Base-by-base conservation (phyloP, 352 stramenopile genomes). In the Nothophytophthora sp. region DNA sequence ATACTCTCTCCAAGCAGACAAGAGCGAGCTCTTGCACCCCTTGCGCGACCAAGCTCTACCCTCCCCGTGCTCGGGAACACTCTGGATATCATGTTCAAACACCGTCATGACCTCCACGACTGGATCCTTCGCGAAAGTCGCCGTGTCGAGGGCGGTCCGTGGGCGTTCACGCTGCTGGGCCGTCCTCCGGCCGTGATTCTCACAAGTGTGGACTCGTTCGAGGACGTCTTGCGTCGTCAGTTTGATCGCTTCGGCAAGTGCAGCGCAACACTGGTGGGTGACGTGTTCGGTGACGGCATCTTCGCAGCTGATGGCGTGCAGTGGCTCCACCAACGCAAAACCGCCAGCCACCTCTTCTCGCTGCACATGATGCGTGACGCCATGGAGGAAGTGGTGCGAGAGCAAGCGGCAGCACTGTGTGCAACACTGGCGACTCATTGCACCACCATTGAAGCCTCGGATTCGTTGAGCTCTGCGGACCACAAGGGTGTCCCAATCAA, bases 281-380 rank as follows among this genome's bases (percentile, higher is more conserved):
- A 88, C 48, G 50, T 92, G 15, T 71, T 96, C 37, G 83, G 86
- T 12, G 57, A 80, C 13, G 78, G 80, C 33, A 93, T 94, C 48
- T 78, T 92, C 41, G 73, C 64, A 4, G 57, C 63, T 0, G 81
- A 95, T 32, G 77, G 81, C 19, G 55, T 75, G 32, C 59, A 72
- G 30, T 95, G 83, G 86, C 59, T 73, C 11, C 48, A 76, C 20
- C 86, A 94, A 48, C 79, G 83, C 48, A 91, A 91, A 45, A 83
- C 66, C 12, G 81, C 86, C 38, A 95, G 82, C 36, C 90, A 97
- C 50, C 83, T 97, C 9, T 95, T 96, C 28, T 92, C 80, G 20
- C 70, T 81, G 29, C 60, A 66, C 28, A 72, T 79, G 57, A 76
- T 86, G 62, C 67, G 69, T 12, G 70, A 80, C 39, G 66, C 63